A percentile compares a stretch with the other conserved stretches of the same genome.
Evolutionary conservation across 2,329 filamentous ascomycete genomes (phyloP).

Genomic region (Aspergillus udagawae): DNA sequence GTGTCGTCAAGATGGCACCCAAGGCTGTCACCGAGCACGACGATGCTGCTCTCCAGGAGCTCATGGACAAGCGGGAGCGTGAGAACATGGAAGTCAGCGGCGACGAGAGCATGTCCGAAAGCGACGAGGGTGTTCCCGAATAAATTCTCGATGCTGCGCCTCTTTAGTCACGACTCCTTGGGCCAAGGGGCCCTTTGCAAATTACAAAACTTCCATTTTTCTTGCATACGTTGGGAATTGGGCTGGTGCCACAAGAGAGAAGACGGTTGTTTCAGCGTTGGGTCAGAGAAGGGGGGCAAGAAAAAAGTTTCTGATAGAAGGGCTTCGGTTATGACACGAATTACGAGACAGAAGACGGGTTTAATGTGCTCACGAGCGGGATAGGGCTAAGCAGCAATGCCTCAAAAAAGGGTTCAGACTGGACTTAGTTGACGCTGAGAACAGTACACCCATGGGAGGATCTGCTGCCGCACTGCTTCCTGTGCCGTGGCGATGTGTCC

Average conservation of each 20-base stretch:
- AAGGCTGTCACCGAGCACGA: constrained; percentile 99
- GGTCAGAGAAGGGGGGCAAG: not conserved
- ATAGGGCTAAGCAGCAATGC: constrained; percentile 13
- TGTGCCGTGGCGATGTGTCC: constrained; percentile 12
- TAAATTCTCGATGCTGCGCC: constrained; percentile 17
- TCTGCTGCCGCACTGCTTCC: constrained; percentile 3
- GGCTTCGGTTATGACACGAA: constrained; percentile 22
- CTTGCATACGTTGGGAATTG: not conserved
- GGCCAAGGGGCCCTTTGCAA: not conserved
- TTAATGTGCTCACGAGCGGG: constrained; percentile 18
- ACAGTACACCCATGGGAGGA: constrained; percentile 3
- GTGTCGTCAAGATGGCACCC: constrained; percentile 94
- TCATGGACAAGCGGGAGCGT: constrained; percentile 98
- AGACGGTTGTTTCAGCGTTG: not conserved
- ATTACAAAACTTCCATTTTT: not conserved
- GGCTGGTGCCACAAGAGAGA: not conserved
- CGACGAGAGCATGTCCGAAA: constrained; percentile 93
- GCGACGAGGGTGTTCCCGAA: constrained; percentile 75
- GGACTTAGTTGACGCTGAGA: constrained; percentile 5
- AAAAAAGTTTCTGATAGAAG: constrained; percentile 23
- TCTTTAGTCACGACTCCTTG: not conserved
- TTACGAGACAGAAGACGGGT: constrained; percentile 24
- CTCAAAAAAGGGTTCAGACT: constrained; percentile 1
- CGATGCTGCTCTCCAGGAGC: constrained; percentile 89
- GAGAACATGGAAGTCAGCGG: constrained; percentile 98